Base-by-base conservation (phyloP, 192 early-diverging fungal genomes). In the Coemansia sp. region DNA sequence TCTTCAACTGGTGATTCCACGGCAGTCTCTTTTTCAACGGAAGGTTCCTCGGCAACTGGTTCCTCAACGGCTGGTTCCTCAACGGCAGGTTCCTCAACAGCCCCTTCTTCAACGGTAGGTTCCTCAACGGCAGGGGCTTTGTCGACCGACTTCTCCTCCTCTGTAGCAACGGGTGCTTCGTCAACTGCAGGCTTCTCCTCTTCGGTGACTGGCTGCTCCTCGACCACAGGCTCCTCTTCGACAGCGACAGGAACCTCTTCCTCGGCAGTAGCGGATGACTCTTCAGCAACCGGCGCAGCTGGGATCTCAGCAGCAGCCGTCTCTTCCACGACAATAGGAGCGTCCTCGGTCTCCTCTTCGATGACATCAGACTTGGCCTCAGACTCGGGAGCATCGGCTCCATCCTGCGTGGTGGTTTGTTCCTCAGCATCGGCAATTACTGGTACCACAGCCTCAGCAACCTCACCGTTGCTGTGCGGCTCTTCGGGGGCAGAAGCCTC, bases 391-490 rank as follows among this genome's bases (percentile, higher is more conserved):
- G 41, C 56, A 10, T 66, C 64, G 48, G 52, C 23, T 9, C 36
- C 50, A 25, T 25, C 52, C 3, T 20, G 19, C 49, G 22, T 10
- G 22, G 23, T 52, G 49, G 23, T 52, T 22, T 52, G 49, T 25
- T 52, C 49, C 49, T 25, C 49, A 2, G 49, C 49, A 10, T 22
- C 14, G 13, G 41, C 60, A 55, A 14, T 59, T 25, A 52, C 49
- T 2, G 42, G 42, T 5, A 48, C 19, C 13, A 29, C 32, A n/a
- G 34, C 60, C 60, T 67, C 63, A n/a, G 54, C 41, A 46, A 42
- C 53, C 25, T 59, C 58, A 20, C 67, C 70, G 36, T 25, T 25
- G 35, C 29, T 35, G 50, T 10, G 32, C 57, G 63, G 54, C 40
- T 25, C 63, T 4, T 65, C 23, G 32, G 46, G 35, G 25, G 15